phyloP scores from a whole-genome alignment of 306 rosid species.

The Citrullus mucosospermus region DNA sequence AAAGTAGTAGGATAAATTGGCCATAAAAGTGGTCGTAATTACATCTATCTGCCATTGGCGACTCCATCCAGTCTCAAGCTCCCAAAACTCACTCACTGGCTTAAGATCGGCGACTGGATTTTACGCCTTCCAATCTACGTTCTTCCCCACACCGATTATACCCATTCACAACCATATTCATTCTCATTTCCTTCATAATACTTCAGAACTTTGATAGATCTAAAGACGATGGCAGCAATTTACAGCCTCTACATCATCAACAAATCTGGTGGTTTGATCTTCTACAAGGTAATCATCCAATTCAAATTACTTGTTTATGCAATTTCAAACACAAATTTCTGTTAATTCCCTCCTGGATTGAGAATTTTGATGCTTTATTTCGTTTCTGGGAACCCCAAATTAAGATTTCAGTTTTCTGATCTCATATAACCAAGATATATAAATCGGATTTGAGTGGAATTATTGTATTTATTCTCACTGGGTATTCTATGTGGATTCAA shows the following conservation, averaged over 20 bases:
- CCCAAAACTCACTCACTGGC: neutral
- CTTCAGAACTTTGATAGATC: neutral
- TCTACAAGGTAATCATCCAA: slow-evolving; percentile 48
- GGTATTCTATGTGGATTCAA: neutral
- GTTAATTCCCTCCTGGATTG: neutral
- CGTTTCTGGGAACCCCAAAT: neutral
- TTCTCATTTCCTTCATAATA: neutral
- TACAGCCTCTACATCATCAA: slow-evolving; percentile 87
- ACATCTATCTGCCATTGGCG: no score
- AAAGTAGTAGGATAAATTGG: no score
- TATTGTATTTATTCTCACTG: neutral
- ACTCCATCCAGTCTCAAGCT: neutral
- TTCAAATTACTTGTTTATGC: neutral
- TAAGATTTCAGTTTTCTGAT: neutral
- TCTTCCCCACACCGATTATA: neutral
- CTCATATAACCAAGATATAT: neutral
- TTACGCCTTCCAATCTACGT: neutral
- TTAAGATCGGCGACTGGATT: neutral
- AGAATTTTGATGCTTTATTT: neutral
- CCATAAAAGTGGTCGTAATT: no score
- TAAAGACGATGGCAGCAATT: slow-evolving; percentile 62
- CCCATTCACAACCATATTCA: neutral
- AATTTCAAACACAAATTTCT: neutral
- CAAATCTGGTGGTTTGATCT: slow-evolving; percentile 90
- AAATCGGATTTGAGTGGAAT: neutral